Evolutionary conservation across 306 rosid species (phyloP), one percentile per base, ranked within the genome.

Genomic region (Hylodesmum podocarpum): DNA sequence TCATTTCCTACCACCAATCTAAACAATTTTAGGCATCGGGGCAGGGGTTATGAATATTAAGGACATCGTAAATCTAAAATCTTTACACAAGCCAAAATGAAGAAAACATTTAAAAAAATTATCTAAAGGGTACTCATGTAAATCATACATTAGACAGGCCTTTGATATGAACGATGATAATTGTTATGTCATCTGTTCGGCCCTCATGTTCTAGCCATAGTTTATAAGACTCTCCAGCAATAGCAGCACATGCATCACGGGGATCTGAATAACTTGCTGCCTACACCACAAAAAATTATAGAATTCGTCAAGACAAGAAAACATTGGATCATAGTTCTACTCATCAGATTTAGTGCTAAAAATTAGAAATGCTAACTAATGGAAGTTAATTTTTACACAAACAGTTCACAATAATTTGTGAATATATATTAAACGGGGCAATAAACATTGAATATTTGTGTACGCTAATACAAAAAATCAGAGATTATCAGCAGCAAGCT

Each of bases 191-290:
- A 78, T 96, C 99, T 18, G 99, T 96, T 70, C 98, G 96, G 73
- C 74, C 86, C 69, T 96, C 99, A 29, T 91, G 90, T 51, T 88
- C 97, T 84, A 96, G 73, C 99, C 99, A 96, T 68, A 86, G 50
- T 75, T 91, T 96, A 75, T 96, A 96, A 41, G 99, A 91, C 79
- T 96, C 98, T 81, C 97, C 99, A 70, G 97, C 94, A 76, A 96
- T 92, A 65, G 97, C 91, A 62, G 97, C 88, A 80, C 99, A 96
- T n/a, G 98, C 99, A 82, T 96, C 99, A 21, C 97, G 96, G 24
- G 99, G 96, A 89, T 96, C 99, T 37, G 89, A 3, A 85, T 91
- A 89, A 81, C 87, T 89, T 77, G 96, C 89, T 13, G 87, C 99
- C 99, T 96, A 84, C 74, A 80, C 31, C 73, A 82, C 43, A 51